phyloP scores from a whole-genome alignment of 2,329 filamentous ascomycete genomes.

The Scedosporium aurantiacum region DNA sequence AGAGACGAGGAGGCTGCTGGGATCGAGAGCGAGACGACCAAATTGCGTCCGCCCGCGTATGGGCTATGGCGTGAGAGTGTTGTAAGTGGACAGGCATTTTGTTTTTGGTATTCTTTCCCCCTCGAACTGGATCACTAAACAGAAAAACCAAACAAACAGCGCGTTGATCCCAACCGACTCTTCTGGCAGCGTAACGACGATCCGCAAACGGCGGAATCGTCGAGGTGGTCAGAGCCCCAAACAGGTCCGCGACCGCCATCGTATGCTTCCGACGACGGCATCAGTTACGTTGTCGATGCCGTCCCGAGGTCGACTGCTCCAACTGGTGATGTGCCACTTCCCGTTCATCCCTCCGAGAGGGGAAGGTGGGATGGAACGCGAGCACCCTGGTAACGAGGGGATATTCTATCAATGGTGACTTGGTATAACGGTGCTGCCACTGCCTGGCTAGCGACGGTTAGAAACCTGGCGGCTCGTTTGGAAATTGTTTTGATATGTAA shows the following conservation, averaged over 20 bases:
- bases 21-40: constrained; percentile 41
- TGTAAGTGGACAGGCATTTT: constrained; percentile 37
- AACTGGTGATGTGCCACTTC: constrained; percentile 29
- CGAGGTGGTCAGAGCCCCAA: constrained; percentile 15
- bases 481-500: background rate
- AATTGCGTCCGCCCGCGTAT: constrained; percentile 68
- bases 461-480: background rate
- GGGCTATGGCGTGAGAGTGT: constrained; percentile 76
- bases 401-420: background rate
- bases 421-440: too few relatives aligned
- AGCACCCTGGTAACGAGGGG: background rate
- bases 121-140: background rate
- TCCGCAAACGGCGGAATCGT: constrained; percentile 15
- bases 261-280: constrained; percentile 65
- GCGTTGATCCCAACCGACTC: constrained; percentile 69
- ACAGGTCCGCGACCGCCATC: constrained; percentile 52
- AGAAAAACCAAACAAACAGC: constrained; percentile 25
- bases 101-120: background rate
- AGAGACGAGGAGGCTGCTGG: constrained; percentile 61
- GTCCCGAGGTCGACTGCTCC: constrained; percentile 47
- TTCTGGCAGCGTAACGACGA: constrained; percentile 63
- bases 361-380: constrained; percentile 14
- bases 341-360: constrained; percentile 37
- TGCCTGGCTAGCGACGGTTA: background rate
- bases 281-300: constrained; percentile 60